Evolutionary conservation across 768 basidiomycete species (phyloP).

Genomic region (Porphyrellus cyaneotinctus): DNA sequence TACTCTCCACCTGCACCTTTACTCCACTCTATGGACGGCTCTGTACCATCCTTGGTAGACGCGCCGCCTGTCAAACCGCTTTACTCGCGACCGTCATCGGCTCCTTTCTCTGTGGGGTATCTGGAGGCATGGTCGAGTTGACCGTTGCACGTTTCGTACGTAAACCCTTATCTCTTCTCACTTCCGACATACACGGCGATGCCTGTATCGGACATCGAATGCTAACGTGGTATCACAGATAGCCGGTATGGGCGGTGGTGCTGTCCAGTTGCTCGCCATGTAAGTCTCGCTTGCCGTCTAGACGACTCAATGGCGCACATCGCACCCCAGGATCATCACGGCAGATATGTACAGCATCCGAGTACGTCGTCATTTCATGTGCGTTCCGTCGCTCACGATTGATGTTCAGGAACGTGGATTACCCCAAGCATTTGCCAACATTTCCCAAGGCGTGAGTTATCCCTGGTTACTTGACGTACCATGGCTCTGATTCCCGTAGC

Average conservation of each 20-base stretch:
- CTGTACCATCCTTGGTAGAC: slow-evolving; percentile 15
- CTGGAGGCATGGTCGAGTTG: slow-evolving; percentile 10
- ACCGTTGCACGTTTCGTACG: slow-evolving; percentile 25
- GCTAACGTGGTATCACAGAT: slow-evolving; percentile 4
- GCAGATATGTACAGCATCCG: slow-evolving; percentile 21
- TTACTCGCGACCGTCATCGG: slow-evolving; percentile 6
- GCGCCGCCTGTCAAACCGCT: slow-evolving; percentile 12
- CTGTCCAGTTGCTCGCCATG: slow-evolving; percentile 20
- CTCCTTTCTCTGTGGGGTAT: slow-evolving; percentile 11
- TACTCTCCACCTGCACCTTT: slow-evolving; percentile 17
- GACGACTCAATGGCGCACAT: background rate
- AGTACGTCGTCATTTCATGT: background rate
- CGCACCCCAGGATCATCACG: slow-evolving; percentile 14
- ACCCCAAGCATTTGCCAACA: slow-evolving; percentile 43
- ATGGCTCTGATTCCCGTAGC: background rate
- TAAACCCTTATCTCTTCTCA: slow-evolving; percentile 4
- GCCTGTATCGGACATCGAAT: background rate
- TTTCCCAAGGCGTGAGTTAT: slow-evolving; percentile 14
- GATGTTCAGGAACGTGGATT: slow-evolving; percentile 9
- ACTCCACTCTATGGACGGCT: slow-evolving; percentile 18
- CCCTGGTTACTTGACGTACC: background rate
- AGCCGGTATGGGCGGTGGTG: slow-evolving; percentile 22
- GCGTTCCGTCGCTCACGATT: background rate
- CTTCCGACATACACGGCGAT: background rate
- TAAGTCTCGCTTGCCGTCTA: background rate